Conservation (phyloP, 805 yeast genomes). For the Ascoidea asiatica region DNA sequence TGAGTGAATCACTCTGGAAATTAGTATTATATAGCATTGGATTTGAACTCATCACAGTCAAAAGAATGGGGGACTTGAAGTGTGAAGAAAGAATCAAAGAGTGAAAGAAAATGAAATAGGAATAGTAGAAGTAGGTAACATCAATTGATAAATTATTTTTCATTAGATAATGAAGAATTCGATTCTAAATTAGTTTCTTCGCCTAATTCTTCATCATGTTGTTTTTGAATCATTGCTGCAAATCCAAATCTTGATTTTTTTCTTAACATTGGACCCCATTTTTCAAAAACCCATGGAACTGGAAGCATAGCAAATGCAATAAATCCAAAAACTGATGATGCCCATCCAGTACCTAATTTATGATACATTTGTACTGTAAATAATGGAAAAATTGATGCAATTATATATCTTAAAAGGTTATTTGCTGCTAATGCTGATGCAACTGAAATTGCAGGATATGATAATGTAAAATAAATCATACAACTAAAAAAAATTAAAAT, state of each 20-base stretch:
- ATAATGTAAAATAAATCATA: conserved; percentile 52
- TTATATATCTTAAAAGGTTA: conserved; percentile 58
- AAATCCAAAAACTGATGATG: conserved; percentile 50
- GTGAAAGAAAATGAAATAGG: too few species aligned
- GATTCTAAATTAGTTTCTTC: too few species aligned
- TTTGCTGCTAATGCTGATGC: conserved; percentile 90
- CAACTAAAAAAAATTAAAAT: conserved; percentile 59
- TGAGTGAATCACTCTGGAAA: too few species aligned
- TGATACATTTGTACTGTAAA: conserved; percentile 78
- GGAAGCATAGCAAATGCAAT: conserved; percentile 60
- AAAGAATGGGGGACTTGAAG: too few species aligned
- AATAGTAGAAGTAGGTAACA: too few species aligned
- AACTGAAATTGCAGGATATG: conserved; percentile 62
- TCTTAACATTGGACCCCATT: conserved; percentile 47
- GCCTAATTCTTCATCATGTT: conserved; percentile 26
- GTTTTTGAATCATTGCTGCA: conserved; percentile 32
- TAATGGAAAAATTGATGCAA: conserved; percentile 73
- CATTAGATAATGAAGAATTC: too few species aligned
- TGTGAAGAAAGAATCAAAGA: too few species aligned
- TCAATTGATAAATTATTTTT: too few species aligned
- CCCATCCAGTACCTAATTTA: conserved; percentile 67
- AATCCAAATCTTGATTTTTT: conserved; percentile 43
- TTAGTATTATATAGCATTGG: too few species aligned
- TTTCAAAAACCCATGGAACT: conserved; percentile 57
- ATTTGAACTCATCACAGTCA: too few species aligned